Base-by-base conservation (phyloP, 352 stramenopile genomes). In the Phytopythium chamaehyphon region DNA sequence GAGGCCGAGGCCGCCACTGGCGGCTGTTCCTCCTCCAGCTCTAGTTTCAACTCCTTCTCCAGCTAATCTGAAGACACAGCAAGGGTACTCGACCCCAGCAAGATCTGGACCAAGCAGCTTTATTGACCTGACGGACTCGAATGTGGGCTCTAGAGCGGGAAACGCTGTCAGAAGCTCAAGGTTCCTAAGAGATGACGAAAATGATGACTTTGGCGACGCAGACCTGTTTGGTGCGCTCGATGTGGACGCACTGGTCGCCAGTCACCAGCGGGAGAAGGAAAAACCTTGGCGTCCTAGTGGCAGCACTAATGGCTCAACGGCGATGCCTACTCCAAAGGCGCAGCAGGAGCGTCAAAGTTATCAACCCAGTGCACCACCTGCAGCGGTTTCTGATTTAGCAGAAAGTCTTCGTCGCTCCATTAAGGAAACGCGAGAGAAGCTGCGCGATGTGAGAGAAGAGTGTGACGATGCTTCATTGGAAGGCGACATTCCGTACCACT, bases 381-480 rank as follows among this genome's bases (percentile, higher is more conserved):
- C 59, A 33, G 59, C 44, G 2, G 57, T 55, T 43, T 49, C 47
- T 18, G 50, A 45, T 12, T 33, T 64, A 14, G 46, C 49, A 1
- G 65, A 81, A 19, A 54, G 70, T 16, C 42, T 89, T 12, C 71
- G 55, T 23, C 55, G 64, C 50, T 65, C 40, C 19, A 95, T 95
- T 31, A 77, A 87, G 54, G 49, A 67, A 14, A 90, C 79, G 15
- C 66, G 84, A 31, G 69, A 83, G 26, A 64, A 76, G 45, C 59
- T 95, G 0, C 77, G 84, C 5, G 55, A 67, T 60, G 72, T 90
- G 22, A 67, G 84, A 35, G 84, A 95, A 55, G 78, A 87, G 36
- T 92, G 81, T 40, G 84, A 95, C 44, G 84, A 95, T 47, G 84
- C 84, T 6, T 93, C 74, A 0, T 54, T 95, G 3, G 77, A 93